Evolutionary conservation across 164 flowering plant genomes (phyloP).

Genomic region (Stephania cephalantha): DNA sequence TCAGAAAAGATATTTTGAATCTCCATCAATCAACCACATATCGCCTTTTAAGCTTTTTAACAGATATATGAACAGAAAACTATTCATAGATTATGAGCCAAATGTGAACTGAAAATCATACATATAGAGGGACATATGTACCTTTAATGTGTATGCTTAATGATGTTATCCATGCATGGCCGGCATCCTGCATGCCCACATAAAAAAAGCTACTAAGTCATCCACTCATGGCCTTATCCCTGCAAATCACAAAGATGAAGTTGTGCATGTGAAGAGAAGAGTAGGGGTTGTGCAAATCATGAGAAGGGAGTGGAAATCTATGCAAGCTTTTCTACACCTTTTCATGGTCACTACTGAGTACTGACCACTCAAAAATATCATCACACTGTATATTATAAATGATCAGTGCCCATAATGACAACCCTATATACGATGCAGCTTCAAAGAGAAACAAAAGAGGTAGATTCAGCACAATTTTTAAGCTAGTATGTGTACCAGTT

Average conservation of each 20-base stretch:
- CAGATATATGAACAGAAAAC: background rate
- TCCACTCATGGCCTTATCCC: constrained; percentile 1
- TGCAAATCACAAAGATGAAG: background rate
- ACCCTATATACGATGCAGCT: background rate
- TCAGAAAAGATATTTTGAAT: too few species aligned
- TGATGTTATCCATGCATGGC: background rate
- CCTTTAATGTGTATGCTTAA: background rate
- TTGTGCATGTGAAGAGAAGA: background rate
- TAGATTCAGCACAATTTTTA: background rate
- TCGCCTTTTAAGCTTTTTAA: too few species aligned
- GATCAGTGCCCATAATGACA: background rate
- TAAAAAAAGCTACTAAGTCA: background rate
- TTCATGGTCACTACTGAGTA: background rate
- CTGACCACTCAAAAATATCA: background rate
- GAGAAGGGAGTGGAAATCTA: constrained; percentile 2
- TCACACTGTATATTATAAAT: background rate
- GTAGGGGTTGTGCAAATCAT: background rate
- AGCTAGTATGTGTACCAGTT: background rate
- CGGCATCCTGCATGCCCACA: constrained; percentile 1
- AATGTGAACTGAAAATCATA: background rate
- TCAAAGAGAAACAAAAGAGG: background rate
- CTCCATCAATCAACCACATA: too few species aligned
- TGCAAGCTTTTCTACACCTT: background rate
- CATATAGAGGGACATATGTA: background rate
- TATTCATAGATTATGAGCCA: background rate